These are phyloP conservation scores for Endogone sp. DNA, from an alignment of 192 early-diverging fungal species.

Conservation along the genomic window DNA sequence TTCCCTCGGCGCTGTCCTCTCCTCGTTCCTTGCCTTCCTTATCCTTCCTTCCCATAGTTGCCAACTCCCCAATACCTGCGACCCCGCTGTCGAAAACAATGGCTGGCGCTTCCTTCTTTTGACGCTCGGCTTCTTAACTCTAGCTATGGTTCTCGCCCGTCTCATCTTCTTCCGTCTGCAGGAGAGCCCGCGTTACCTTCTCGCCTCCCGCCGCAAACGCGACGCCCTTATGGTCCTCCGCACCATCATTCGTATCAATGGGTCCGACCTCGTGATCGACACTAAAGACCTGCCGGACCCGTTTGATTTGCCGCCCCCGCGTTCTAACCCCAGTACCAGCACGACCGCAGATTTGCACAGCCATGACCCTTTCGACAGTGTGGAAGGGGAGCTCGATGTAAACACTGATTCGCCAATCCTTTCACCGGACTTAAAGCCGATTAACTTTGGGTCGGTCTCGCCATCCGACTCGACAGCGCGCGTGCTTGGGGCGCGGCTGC, in stretches of 20 bases:
- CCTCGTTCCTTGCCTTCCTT: slow-evolving; percentile 59
- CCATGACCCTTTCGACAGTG: slow-evolving; percentile 14
- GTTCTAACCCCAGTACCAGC: too few relatives aligned
- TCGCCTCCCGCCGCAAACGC: slow-evolving; percentile 56
- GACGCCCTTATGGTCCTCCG: slow-evolving; percentile 67
- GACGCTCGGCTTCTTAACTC: slow-evolving; percentile 51
- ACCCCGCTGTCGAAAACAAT: slow-evolving; percentile 46
- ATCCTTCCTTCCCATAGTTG: slow-evolving; percentile 70
- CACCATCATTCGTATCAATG: slow-evolving; percentile 63
- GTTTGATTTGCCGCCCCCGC: neutral
- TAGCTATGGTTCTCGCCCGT: slow-evolving; percentile 69
- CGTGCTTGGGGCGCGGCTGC: neutral
- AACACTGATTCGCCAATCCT: slow-evolving; percentile 1
- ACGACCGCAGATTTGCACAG: neutral
- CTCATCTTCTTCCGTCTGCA: slow-evolving; percentile 63
- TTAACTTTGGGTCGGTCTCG: slow-evolving; percentile 4
- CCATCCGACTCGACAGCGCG: slow-evolving; percentile 13
- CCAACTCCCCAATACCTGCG: slow-evolving; percentile 28
- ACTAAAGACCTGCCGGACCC: slow-evolving; percentile 12
- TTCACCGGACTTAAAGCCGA: neutral
- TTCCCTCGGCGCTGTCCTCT: slow-evolving; percentile 72
- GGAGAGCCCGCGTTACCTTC: slow-evolving; percentile 78
- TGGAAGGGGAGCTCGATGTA: slow-evolving; percentile 26
- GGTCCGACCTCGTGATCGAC: slow-evolving; percentile 23
- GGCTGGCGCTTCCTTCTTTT: slow-evolving; percentile 81